A percentile compares a stretch with the other conserved stretches of the same genome.
Conservation (phyloP, 441 rosid genomes). For the Syzygium malaccense region DNA sequence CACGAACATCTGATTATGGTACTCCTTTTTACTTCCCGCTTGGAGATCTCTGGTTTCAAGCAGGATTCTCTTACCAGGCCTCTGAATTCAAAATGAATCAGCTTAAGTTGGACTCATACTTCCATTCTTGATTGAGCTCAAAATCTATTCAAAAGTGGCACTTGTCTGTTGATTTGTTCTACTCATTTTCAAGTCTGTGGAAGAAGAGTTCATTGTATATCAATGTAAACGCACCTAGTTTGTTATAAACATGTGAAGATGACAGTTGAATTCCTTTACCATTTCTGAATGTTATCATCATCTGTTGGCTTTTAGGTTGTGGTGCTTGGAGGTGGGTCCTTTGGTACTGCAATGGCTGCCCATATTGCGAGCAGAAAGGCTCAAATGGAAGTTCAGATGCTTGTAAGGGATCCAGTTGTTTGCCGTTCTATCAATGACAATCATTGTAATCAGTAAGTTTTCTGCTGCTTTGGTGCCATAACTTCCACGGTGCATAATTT, state of each 20-base stretch:
- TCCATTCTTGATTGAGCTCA: not conserved
- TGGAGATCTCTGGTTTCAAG: not conserved
- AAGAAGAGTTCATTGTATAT: not conserved
- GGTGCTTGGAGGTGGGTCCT: conserved; percentile 96
- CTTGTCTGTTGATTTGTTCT: not conserved
- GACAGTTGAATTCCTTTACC: not conserved
- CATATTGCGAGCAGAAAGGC: conserved; percentile 71
- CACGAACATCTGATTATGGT: not conserved
- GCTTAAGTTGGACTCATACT: not conserved
- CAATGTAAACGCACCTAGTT: not conserved
- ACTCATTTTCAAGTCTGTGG: not conserved
- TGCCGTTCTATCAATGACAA: conserved; percentile 60
- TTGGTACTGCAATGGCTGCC: conserved; percentile 95
- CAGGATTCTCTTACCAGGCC: not conserved
- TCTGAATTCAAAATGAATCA: not conserved
- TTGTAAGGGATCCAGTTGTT: conserved; percentile 65
- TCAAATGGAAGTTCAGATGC: conserved; percentile 68
- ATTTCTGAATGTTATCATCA: not conserved
- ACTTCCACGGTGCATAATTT: not conserved
- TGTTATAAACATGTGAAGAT: not conserved
- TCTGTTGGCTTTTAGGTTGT: conserved; percentile 44
- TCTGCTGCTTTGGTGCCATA: not conserved
- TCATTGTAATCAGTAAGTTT: conserved; percentile 48
- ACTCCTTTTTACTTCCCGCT: not conserved
- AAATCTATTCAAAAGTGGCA: not conserved